A percentile compares a stretch with the other conserved stretches of the same genome.
These are phyloP conservation scores for Phoma sp. DNA, from an alignment of 2,329 filamentous ascomycete genomes.

Conservation along the genomic window DNA sequence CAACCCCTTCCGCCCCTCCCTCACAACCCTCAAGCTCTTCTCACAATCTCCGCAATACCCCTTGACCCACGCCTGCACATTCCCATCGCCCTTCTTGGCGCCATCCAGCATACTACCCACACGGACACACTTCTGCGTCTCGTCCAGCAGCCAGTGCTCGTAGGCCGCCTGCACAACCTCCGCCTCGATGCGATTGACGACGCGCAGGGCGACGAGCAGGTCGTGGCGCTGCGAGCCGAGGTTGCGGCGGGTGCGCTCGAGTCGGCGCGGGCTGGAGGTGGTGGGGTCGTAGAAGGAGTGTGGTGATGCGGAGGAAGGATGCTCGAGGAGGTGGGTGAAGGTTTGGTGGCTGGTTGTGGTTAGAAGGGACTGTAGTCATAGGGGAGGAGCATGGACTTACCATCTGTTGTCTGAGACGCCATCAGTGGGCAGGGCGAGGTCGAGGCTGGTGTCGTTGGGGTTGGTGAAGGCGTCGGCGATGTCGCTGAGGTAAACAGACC, in stretches of 20 bases:
- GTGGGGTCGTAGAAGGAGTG: conserved; percentile 28
- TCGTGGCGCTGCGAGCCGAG: conserved; percentile 88
- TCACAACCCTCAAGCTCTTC: conserved; percentile 34
- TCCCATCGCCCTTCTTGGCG: conserved; percentile 50
- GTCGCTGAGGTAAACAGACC: conserved; percentile 82
- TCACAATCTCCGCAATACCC: conserved; percentile 69
- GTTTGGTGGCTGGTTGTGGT: conserved; percentile 43
- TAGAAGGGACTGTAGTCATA: neutral
- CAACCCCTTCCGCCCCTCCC: conserved; percentile 9
- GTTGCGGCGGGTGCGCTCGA: conserved; percentile 81
- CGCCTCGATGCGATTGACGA: conserved; percentile 86
- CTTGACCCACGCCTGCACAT: conserved; percentile 63
- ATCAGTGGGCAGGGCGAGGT: conserved; percentile 24
- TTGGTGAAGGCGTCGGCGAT: conserved; percentile 68
- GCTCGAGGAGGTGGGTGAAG: conserved; percentile 44
- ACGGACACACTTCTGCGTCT: conserved; percentile 76
- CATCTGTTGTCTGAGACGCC: conserved; percentile 35
- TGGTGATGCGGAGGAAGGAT: conserved; percentile 24
- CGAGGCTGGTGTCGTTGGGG: conserved; percentile 43
- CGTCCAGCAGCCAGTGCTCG: conserved; percentile 88
- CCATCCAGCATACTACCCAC: conserved; percentile 56
- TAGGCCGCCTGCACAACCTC: conserved; percentile 88
- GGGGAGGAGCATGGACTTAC: conserved; percentile 18
- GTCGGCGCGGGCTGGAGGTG: conserved; percentile 54
- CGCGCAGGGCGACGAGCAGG: conserved; percentile 84